Conservation (phyloP, 208 protist genomes). For the Trypanosoma conorhini region DNA sequence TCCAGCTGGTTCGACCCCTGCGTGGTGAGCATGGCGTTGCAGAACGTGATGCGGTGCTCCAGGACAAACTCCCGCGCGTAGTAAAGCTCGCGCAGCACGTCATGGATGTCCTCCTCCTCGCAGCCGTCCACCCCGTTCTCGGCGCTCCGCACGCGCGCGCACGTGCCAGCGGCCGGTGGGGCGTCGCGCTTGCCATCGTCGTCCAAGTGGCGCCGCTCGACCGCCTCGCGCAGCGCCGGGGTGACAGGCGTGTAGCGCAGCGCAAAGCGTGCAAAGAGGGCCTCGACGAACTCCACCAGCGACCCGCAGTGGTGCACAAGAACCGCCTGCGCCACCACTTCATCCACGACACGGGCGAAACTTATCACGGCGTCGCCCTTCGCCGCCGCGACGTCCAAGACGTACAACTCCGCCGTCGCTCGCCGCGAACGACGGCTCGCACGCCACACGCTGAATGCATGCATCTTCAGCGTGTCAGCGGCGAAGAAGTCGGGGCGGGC, state of each 20-base stretch:
- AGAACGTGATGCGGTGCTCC: conserved; percentile 68
- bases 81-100: conserved; percentile 67
- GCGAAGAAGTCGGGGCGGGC: conserved; percentile 26
- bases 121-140: conserved; percentile 5
- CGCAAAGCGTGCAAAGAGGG: conserved; percentile 51
- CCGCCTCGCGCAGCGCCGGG: conserved; percentile 1
- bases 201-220: conserved; percentile 24
- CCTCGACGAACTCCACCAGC: conserved; percentile 75
- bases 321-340: conserved; percentile 82
- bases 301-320: conserved; percentile 79
- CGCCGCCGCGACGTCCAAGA: conserved; percentile 69
- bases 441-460: conserved; percentile 79
- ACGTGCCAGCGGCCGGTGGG: not conserved
- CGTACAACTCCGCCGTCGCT: conserved; percentile 70
- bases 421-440: conserved; percentile 63
- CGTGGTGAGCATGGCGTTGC: conserved; percentile 66
- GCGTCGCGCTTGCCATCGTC: not conserved
- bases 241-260: conserved; percentile 68
- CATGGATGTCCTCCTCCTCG: conserved; percentile 18
- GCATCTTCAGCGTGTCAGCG: conserved; percentile 32
- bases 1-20: conserved; percentile 76
- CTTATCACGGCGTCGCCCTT: conserved; percentile 67
- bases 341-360: conserved; percentile 66
- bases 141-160: not conserved
- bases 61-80: conserved; percentile 77